Percentiles rank a stretch among this genome's conserved stretches.
phyloP scores from a whole-genome alignment of 2,329 filamentous ascomycete species.

The Aphanocladium album region DNA sequence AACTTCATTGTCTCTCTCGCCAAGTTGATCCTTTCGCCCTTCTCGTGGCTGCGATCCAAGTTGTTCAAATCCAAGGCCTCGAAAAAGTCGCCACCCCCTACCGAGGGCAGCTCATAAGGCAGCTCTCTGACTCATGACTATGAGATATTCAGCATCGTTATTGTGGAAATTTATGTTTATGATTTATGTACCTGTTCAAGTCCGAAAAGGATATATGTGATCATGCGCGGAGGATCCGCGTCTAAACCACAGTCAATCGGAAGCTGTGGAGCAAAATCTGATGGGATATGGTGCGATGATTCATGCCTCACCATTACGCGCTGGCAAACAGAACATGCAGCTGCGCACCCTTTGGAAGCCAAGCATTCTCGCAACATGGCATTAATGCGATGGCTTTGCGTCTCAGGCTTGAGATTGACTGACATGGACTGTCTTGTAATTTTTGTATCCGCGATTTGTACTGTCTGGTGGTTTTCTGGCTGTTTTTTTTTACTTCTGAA shows the following conservation, averaged over 20 bases:
- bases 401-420: not conserved
- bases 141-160: slow-evolving; percentile 9
- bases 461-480: not conserved
- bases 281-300: not conserved
- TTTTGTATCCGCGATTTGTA: not conserved
- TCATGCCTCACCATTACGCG: not conserved
- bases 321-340: not conserved
- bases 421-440: not conserved
- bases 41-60: slow-evolving; percentile 12
- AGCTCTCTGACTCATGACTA: slow-evolving; percentile 4
- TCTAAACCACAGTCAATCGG: slow-evolving; percentile 1
- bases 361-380: slow-evolving; percentile 9
- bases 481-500: not conserved
- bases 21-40: slow-evolving; percentile 11
- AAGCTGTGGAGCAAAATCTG: not conserved
- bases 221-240: not conserved
- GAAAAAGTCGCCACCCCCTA: not conserved
- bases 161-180: slow-evolving; percentile 12
- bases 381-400: slow-evolving; percentile 3
- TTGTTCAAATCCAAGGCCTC: slow-evolving; percentile 8
- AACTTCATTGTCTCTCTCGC: slow-evolving; percentile 10
- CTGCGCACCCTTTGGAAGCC: not conserved
- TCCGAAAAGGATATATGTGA: slow-evolving; percentile 5
- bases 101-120: slow-evolving; percentile 10
- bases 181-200: slow-evolving; percentile 5